Conservation (phyloP, 371 early-diverging fungal species). For the Basidiobolus meristosporus region DNA sequence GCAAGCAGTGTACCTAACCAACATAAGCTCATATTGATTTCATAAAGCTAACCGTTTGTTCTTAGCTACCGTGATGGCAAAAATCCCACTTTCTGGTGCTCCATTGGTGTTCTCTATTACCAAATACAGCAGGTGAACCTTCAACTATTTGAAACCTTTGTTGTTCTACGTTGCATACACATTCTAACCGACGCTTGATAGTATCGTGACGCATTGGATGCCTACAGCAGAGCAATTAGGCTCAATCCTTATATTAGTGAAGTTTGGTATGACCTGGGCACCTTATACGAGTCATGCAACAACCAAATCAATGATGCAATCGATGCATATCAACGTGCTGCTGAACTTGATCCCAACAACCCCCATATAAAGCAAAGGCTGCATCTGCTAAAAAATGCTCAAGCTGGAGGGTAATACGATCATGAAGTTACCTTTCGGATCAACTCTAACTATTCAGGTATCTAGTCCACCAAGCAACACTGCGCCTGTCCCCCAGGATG, state of each 20-base stretch:
- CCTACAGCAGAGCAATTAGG: slow-evolving; percentile 88
- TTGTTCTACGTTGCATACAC: too few relatives aligned
- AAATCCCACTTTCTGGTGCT: slow-evolving; percentile 96
- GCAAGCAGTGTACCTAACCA: slow-evolving; percentile 62
- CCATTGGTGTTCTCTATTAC: slow-evolving; percentile 94
- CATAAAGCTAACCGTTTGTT: not conserved
- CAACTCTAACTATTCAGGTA: slow-evolving; percentile 4
- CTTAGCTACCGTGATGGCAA: slow-evolving; percentile 61
- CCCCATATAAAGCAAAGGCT: slow-evolving; percentile 66
- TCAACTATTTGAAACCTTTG: too few relatives aligned
- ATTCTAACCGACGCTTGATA: slow-evolving; percentile 2
- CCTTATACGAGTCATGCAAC: slow-evolving; percentile 92
- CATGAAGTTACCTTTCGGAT: not conserved
- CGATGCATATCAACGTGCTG: slow-evolving; percentile 89
- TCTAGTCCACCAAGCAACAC: slow-evolving; percentile 13
- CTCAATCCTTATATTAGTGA: slow-evolving; percentile 87
- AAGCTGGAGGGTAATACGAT: slow-evolving; percentile 4
- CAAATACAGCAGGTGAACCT: slow-evolving; percentile 52
- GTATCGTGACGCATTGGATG: slow-evolving; percentile 91
- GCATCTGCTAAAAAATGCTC: slow-evolving; percentile 20
- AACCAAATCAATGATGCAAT: slow-evolving; percentile 92
- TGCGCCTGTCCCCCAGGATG: slow-evolving; percentile 38
- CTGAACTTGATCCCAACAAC: slow-evolving; percentile 75
- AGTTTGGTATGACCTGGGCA: slow-evolving; percentile 94
- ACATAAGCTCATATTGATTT: not conserved